Base-by-base conservation (phyloP, 441 rosid species). In the Bruguiera hainesii region DNA sequence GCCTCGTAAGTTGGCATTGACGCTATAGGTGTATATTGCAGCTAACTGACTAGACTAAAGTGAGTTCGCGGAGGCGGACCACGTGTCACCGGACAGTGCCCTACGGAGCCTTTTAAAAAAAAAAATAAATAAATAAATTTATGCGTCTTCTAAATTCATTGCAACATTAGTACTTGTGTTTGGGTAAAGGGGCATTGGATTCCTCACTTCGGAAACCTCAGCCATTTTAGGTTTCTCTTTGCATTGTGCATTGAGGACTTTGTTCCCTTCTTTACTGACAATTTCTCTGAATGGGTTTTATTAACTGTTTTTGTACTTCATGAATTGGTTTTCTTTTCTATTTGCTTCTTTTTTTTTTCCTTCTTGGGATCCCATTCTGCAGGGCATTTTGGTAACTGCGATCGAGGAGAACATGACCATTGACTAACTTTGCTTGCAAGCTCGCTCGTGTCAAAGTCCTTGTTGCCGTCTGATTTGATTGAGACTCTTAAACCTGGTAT, bases 191-290 rank as follows among this genome's bases (percentile, higher is more conserved):
- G 66, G 66, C 85, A 81, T 84, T 57, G 85, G 87, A 83, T 83
- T 23, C 85, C 78, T 65, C 64, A 60, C 80, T 64, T 63, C 21
- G 59, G 57, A 66, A 71, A 60, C 75, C 76, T 35, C 68, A 11
- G 28, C 9, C 60, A 52, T 33, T 60, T 46, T 39, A 71, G 75
- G 71, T 65, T 70, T 37, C 28, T 6, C 72, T 56, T 4, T 59
- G 61, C 48, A 42, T 26, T 50, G 53, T 42, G 57, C 71, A 68
- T 56, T 33, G 59, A 33, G 39, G 68, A 70, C 26, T 30, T 70
- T 81, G 87, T 77, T 82, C 73, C 84, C 83, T 31, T 75, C 76
- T 60, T 74, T 73, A 3, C 51, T 1, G 78, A 73, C 83, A 75
- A 28, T 18, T 69, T 77, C 79, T 75, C 83, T 56, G 42, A 61